Evolutionary conservation across 208 protist genomes (phyloP).

Genomic region (Crithidia brevicula): DNA sequence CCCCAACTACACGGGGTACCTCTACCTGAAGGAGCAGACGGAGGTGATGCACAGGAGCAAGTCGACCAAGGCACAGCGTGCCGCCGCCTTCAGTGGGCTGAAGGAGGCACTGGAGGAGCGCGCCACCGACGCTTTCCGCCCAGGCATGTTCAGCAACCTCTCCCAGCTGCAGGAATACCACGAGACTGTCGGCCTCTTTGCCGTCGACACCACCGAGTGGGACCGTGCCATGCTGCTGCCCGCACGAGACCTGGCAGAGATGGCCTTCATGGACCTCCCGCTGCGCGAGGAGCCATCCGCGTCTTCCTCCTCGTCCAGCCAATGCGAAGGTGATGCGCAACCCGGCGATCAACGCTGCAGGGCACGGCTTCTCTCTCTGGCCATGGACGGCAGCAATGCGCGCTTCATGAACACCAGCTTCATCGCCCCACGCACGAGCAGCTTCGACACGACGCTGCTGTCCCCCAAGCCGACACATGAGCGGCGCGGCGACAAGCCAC

Average conservation of each 20-base stretch:
- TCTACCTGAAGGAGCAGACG: constrained; percentile 50
- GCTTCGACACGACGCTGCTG: not conserved
- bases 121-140: constrained; percentile 26
- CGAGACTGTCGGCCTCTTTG: constrained; percentile 53
- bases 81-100: constrained; percentile 40
- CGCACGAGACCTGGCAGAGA: constrained; percentile 34
- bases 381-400: not conserved
- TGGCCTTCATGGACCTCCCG: constrained; percentile 41
- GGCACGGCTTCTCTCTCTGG: not conserved
- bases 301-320: constrained; percentile 1
- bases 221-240: constrained; percentile 52
- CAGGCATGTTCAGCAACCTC: constrained; percentile 32
- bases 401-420: constrained; percentile 9
- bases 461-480: not conserved
- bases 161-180: constrained; percentile 69
- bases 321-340: too few species aligned
- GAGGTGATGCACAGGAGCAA: constrained; percentile 23
- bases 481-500: constrained; percentile 5
- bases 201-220: constrained; percentile 75
- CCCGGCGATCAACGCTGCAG: not conserved
- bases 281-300: constrained; percentile 28
- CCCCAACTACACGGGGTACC: constrained; percentile 47
- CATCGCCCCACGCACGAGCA: not conserved
- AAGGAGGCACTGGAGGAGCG: constrained; percentile 42
- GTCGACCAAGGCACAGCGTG: constrained; percentile 21